Evolutionary conservation across 148 eudicot genomes (phyloP), one percentile per base, ranked within the genome.

Genomic region (Mesembryanthemum crystallinum): DNA sequence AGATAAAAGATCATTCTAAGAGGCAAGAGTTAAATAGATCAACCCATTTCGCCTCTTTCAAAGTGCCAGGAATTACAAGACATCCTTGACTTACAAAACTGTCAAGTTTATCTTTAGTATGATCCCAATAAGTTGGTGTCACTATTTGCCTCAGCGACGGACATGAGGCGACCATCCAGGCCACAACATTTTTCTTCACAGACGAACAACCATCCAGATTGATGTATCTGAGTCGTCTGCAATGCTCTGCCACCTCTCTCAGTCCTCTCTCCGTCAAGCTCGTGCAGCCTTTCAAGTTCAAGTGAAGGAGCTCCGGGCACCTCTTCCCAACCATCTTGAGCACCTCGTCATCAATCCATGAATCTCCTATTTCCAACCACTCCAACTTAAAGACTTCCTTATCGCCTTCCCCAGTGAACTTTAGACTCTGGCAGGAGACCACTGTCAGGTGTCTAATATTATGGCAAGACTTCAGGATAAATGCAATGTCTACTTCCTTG

Each of bases 141-240:
- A 64, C 68, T 64, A 64, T 64, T 33, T 64, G 21, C 43, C 68
- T 64, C n/a, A 64, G 24, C 29, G 68, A 64, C 29, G 42, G 68
- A 15, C 68, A 18, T 21, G 68, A 29, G 24, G 43, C 39, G 5
- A 64, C 39, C 43, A 64, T 64, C 68, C 43, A 32, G 29, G 42
- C 42, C 21, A 52, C 58, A 52, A 52, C 58, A 15, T 14, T 18
- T 52, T 52, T 52, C 3, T 52, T 52, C n/a, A 52, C 58, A 0
- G n/a, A 52, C 20, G 3, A 1, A 52, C 58, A 52, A 1, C 21
- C 15, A 52, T 52, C 58, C 58, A 52, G 18, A 6, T 52, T 52
- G 58, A 52, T 18, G 15, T 15, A 52, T 20, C 58, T 52, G 58
- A 52, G 58, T 52, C 6, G 21, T 52, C 58, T 52, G 58, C 58